Base-by-base conservation (phyloP, 2,329 filamentous ascomycete species). In the Beauveria medogensis region DNA sequence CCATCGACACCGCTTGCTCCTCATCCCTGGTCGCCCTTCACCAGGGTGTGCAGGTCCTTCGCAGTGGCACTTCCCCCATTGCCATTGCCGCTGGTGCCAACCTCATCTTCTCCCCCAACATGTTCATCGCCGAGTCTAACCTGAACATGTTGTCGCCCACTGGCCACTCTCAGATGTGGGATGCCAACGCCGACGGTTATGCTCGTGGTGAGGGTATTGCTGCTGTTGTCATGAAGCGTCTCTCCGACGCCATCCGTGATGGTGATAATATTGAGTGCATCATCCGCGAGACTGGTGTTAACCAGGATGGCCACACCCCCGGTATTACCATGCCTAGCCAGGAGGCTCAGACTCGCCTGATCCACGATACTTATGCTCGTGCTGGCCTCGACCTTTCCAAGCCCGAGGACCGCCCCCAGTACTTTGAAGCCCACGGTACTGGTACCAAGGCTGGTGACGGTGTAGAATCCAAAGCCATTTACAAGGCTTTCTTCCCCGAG, bases 241-340 rank as follows among this genome's bases (percentile, higher is more conserved):
- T 82, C 5, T 70, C 65, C 12, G 64, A 72, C 1, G 82, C 82
- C 0, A 62, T 82, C 6, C 66, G 68, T 37, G 82, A 82, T 60
- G 79, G 79, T 18, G 82, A 86, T 65, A 73, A 78, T 1, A 78
- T 82, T 62, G 72, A 76, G 47, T 77, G 77, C 24, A 73, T 82
- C 37, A 78, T 83, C 56, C 73, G 72, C 22, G 78, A 73, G 12
- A 79, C 74, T 12, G 78, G 75, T 6, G 71, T 78, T 57, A 83
- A 82, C 65, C 76, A 78, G 63, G 82, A 85, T 66, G 83, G 83
- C 22, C 77, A 70, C 61, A 79, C 76, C 1, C 80, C 80, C 0
- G 81, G 81, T 5, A 80, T 85, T 53, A 84, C 82, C 0, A 77
- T 81, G 73, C 83, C 84, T 0, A 83, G 73, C 55, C 71, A 70